Conservation (phyloP, 225 moss, liverwort and hornwort genomes). For the Bryoerythrophyllum caledonicum region DNA sequence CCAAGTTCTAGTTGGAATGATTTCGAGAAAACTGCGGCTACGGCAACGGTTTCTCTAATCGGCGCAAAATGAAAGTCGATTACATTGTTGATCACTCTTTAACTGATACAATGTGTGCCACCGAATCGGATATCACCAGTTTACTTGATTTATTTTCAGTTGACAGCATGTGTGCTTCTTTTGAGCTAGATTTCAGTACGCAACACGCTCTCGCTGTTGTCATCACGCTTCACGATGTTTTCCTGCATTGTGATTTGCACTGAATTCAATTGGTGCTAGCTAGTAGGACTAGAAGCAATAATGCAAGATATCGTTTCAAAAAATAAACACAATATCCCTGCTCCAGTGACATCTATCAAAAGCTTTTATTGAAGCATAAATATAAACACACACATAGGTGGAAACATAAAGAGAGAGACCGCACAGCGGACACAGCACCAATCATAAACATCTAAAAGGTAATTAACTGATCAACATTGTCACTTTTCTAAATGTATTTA, state of each 20-base stretch:
- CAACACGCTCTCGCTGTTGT: not conserved
- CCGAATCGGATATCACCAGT: too few relatives aligned
- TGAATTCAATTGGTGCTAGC: not conserved
- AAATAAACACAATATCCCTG: not conserved
- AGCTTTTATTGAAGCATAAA: not conserved
- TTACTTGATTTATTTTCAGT: not conserved
- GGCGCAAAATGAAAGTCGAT: not conserved
- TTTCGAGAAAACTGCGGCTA: conserved; percentile 7
- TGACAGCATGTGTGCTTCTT: not conserved
- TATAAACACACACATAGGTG: not conserved
- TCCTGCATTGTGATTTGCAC: not conserved
- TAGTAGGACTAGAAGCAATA: not conserved
- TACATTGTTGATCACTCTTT: not conserved
- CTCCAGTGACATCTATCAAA: not conserved
- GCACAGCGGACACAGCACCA: not conserved
- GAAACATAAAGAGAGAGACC: too few relatives aligned
- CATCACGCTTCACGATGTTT: not conserved
- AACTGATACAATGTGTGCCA: too few relatives aligned
- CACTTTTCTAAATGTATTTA: not conserved
- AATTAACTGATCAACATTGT: not conserved
- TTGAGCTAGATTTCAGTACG: not conserved
- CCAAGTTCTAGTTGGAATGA: not conserved
- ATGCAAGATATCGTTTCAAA: not conserved
- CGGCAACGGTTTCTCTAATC: not conserved
- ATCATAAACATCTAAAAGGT: not conserved